phyloP scores from a whole-genome alignment of 202 grass and related monocot genomes.

The Carex arenaria region DNA sequence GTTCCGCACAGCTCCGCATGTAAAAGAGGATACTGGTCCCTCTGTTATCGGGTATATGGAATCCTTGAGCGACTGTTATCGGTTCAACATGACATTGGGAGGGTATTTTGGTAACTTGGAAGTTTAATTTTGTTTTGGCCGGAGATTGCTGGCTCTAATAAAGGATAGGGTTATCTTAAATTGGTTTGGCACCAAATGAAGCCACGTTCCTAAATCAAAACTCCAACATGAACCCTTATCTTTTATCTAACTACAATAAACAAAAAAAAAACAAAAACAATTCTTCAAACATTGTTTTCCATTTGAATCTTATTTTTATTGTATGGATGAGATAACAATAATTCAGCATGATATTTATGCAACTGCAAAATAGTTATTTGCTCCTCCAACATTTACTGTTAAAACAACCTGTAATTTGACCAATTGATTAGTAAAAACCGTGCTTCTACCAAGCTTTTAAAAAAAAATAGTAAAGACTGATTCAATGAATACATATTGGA shows the following conservation, averaged over 20 bases:
- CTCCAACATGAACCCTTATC: background rate
- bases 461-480: background rate
- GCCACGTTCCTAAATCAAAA: constrained; percentile 11
- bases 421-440: background rate
- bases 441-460: too few relatives aligned
- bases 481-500: background rate
- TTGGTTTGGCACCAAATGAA: constrained; percentile 12
- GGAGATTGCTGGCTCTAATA: background rate
- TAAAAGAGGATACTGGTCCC: too few relatives aligned
- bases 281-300: too few relatives aligned
- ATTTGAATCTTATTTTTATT: background rate
- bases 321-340: too few relatives aligned
- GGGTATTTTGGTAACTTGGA: background rate
- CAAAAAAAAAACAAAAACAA: background rate
- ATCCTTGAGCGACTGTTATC: too few relatives aligned
- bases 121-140: background rate
- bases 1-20: too few relatives aligned
- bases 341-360: background rate
- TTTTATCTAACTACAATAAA: background rate
- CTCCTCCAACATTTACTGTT: background rate
- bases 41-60: too few relatives aligned
- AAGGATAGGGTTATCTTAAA: constrained; percentile 28
- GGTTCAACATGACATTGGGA: background rate
- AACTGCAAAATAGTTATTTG: background rate
- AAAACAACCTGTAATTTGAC: background rate